Conservation (phyloP, 2,329 filamentous ascomycete genomes). For the Aspergillus ustus region DNA sequence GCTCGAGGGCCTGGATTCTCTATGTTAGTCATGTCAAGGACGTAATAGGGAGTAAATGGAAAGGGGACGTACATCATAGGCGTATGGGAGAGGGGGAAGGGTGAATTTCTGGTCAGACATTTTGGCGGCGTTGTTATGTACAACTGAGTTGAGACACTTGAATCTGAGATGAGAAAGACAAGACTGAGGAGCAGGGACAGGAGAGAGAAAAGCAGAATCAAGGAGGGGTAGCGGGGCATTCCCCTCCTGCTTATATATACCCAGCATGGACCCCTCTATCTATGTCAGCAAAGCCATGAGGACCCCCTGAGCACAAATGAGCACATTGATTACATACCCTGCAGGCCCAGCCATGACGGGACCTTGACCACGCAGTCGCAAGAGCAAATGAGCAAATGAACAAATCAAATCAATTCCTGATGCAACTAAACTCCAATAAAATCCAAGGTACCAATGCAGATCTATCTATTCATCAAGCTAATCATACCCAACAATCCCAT, state of each 20-base stretch:
- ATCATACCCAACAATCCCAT: conserved; percentile 42
- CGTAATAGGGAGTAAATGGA: neutral
- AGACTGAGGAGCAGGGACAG: neutral
- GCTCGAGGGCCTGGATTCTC: conserved; percentile 71
- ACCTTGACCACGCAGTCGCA: neutral
- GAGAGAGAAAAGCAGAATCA: neutral
- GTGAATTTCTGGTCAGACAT: conserved; percentile 52
- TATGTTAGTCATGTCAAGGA: conserved; percentile 60
- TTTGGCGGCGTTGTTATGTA: conserved; percentile 9
- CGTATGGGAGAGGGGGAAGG: conserved; percentile 70
- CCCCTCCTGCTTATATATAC: neutral
- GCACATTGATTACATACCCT: conserved; percentile 2
- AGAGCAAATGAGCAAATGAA: neutral
- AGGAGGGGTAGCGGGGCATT: neutral
- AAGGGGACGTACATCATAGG: conserved; percentile 65
- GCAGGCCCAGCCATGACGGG: neutral
- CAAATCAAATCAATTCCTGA: neutral
- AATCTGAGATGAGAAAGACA: neutral
- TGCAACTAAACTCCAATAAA: neutral
- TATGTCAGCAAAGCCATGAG: neutral
- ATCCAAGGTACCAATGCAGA: neutral
- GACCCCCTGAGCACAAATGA: conserved; percentile 7
- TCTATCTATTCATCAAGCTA: conserved; percentile 17
- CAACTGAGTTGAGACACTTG: neutral
- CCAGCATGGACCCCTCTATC: neutral